Conservation (phyloP, 2,329 filamentous ascomycete genomes). For the Exserohilum turcica region DNA sequence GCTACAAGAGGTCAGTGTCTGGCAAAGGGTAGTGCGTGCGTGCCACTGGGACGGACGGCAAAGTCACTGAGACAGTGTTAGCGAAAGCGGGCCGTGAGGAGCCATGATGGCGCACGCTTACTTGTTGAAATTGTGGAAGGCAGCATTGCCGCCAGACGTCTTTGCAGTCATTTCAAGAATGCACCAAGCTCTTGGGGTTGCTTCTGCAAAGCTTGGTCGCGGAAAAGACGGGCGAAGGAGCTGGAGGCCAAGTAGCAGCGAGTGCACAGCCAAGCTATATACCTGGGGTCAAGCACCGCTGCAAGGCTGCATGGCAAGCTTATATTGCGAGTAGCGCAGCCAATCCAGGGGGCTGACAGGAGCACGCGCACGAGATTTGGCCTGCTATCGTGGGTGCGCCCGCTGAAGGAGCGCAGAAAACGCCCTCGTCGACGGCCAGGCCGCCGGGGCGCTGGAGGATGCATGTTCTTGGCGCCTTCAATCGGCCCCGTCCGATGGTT, state of each 20-base stretch:
- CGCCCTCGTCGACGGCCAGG: slow-evolving; percentile 12
- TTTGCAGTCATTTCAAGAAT: slow-evolving; percentile 22
- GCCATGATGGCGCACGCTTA: background rate
- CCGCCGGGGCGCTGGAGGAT: slow-evolving; percentile 14
- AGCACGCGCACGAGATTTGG: slow-evolving; percentile 2
- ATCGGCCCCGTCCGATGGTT: background rate
- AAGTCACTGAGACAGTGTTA: slow-evolving; percentile 14
- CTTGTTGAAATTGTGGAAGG: slow-evolving; percentile 38
- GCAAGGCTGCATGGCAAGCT: slow-evolving; percentile 1
- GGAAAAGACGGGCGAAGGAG: slow-evolving; percentile 2
- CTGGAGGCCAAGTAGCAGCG: slow-evolving; percentile 2
- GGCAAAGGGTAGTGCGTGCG: background rate
- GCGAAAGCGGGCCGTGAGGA: background rate
- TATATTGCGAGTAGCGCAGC: background rate
- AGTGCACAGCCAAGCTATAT: slow-evolving; percentile 15
- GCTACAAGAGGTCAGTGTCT: slow-evolving; percentile 25
- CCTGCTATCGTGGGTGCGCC: background rate
- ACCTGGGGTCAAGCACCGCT: slow-evolving; percentile 9
- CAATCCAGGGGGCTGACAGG: slow-evolving; percentile 1
- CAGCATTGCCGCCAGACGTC: slow-evolving; percentile 31
- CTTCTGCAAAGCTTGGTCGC: slow-evolving; percentile 16
- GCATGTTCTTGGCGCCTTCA: slow-evolving; percentile 7
- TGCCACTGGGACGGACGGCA: slow-evolving; percentile 32
- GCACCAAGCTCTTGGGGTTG: slow-evolving; percentile 15
- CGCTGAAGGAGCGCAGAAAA: background rate